phyloP scores from a whole-genome alignment of 305 asterid genomes.

The Solanum hybrid region DNA sequence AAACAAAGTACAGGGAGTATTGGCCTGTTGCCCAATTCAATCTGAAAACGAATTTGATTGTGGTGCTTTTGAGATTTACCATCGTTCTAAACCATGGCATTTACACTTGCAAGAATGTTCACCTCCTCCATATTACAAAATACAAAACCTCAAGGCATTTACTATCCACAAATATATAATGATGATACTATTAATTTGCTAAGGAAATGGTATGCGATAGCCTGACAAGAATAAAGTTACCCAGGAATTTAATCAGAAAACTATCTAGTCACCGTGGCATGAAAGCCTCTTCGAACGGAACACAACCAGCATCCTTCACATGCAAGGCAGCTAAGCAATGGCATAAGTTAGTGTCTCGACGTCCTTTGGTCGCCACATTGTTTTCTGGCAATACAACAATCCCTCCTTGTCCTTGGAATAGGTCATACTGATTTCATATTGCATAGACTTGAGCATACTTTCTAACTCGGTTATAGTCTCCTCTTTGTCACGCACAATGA shows the following conservation, averaged over 20 bases:
- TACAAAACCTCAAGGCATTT: not conserved
- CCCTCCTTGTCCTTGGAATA: slow-evolving; percentile 39
- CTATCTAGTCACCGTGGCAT: not conserved
- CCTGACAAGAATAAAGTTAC: slow-evolving; percentile 5
- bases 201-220: not conserved
- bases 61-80: not conserved
- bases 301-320: not conserved
- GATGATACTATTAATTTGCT: not conserved
- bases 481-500: slow-evolving; percentile 31
- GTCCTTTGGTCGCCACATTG: slow-evolving; percentile 39
- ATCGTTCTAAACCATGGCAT: slow-evolving; percentile 1
- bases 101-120: not conserved
- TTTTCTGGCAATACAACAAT: slow-evolving; percentile 34
- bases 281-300: not conserved
- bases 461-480: slow-evolving; percentile 30
- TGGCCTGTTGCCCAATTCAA: not conserved
- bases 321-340: slow-evolving; percentile 15
- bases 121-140: slow-evolving; percentile 3
- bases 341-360: slow-evolving; percentile 24
- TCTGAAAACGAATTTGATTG: not conserved
- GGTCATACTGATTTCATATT: slow-evolving; percentile 36
- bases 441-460: slow-evolving; percentile 26
- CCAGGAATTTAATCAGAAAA: not conserved
- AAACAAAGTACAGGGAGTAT: not conserved
- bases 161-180: not conserved